Evolutionary conservation across 202 grass and related monocot genomes (phyloP), one percentile per base, ranked within the genome.

Genomic region (Elaeis oleifera): DNA sequence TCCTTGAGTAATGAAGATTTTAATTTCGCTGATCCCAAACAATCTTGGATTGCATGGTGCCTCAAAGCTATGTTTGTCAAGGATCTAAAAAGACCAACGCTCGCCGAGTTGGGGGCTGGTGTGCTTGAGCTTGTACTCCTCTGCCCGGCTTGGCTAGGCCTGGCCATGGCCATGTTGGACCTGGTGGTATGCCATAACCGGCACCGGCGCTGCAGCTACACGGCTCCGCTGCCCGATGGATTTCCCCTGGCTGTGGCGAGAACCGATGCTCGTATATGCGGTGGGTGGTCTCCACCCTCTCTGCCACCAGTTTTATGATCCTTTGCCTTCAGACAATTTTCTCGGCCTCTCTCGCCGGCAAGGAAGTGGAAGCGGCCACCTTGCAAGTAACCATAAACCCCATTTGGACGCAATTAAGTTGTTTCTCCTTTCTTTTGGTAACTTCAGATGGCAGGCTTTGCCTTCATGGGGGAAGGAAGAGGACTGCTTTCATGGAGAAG

Each of bases 91-190:
- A 14, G 36, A 11, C 36, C 13, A 14, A 9, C 0, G 11, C 13
- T 0, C 60, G 14, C 69, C 81, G 4, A 59, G 64, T 18, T 85
- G 74, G 44, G 70, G 71, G 58, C 51, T 50, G 6, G 75, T 70
- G 7, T 59, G 67, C 68, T 89, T 89, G 32, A 48, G 21, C 70
- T 77, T 89, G 77, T 72, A 67, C 1, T 71, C 85, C 60, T 83
- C 73, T 31, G 25, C 9, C 22, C 54, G 54, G 53, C 36, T 73
- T 16, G 65, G 81, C 16, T 79, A 71, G 16, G 54, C 78, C 67
- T 81, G 74, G 0, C 78, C 85, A 17, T 67, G 76, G 0, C 78
- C 85, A 17, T 67, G 76, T 71, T 81, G 80, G 13, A 84, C 78
- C 11, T 79, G 80, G 3, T 62, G 81, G 59, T 73, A 84, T 28